phyloP scores from a whole-genome alignment of 140 eudicot species.

The Anethum foeniculum region DNA sequence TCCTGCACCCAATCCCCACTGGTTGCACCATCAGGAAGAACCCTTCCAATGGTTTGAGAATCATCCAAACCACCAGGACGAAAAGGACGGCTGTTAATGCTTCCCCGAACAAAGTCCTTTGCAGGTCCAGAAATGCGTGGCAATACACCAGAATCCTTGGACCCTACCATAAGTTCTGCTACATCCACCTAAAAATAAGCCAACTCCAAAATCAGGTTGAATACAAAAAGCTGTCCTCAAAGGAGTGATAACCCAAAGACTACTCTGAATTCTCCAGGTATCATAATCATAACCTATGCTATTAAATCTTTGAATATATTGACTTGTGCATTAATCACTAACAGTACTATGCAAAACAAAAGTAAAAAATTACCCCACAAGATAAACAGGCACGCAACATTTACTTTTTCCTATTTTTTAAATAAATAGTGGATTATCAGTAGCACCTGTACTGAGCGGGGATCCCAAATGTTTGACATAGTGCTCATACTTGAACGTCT shows the following conservation, averaged over 20 bases:
- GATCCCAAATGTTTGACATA: conserved; percentile 54
- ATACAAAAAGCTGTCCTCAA: not conserved
- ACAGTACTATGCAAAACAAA: not conserved
- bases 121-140: conserved; percentile 93
- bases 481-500: conserved; percentile 36
- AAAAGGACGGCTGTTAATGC: conserved; percentile 84
- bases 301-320: not conserved
- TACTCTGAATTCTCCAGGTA: not conserved
- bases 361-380: not conserved
- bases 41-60: conserved; percentile 60
- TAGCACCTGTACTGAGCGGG: conserved; percentile 70
- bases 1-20: conserved; percentile 87
- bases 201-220: conserved; percentile 14
- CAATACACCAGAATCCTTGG: conserved; percentile 61
- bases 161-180: conserved; percentile 65
- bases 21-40: conserved; percentile 68
- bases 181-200: conserved; percentile 65
- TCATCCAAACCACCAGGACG: conserved; percentile 94
- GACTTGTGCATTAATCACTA: not conserved
- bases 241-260: conserved; percentile 8
- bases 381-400: not conserved
- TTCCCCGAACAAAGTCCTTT: conserved; percentile 93
- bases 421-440: not conserved
- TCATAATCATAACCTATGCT: not conserved
- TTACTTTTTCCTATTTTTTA: not conserved